These are phyloP conservation scores for Thozetella sp. DNA, from an alignment of 495 filamentous ascomycete genomes.

Conservation along the genomic window DNA sequence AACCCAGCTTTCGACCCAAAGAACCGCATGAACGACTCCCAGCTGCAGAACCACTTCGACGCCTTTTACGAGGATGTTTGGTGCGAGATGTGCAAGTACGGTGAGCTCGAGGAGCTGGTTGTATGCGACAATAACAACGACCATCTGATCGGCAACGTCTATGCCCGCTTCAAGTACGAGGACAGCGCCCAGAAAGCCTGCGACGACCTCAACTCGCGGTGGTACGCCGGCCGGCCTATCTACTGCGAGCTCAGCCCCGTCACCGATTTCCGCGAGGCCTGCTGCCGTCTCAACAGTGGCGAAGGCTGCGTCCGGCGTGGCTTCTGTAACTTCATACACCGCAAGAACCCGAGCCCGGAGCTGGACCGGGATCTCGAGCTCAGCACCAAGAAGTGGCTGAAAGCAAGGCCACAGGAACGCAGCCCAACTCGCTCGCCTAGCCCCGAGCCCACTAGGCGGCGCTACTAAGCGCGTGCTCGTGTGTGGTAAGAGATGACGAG, in stretches of 20 bases:
- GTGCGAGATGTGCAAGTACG: slow-evolving; percentile 98
- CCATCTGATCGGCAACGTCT: slow-evolving; percentile 98
- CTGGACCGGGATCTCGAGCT: slow-evolving; percentile 87
- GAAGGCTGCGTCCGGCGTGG: slow-evolving; percentile 96
- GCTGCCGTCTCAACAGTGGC: slow-evolving; percentile 90
- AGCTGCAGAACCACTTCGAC: slow-evolving; percentile 99
- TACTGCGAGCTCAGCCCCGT: slow-evolving; percentile 98
- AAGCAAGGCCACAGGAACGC: slow-evolving; percentile 81
- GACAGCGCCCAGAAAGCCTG: slow-evolving; percentile 91
- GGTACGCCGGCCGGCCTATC: slow-evolving; percentile 96
- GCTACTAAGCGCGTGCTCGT: slow-evolving; percentile 46
- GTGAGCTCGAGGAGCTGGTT: slow-evolving; percentile 86
- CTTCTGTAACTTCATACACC: slow-evolving; percentile 99
- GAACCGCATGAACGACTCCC: slow-evolving; percentile 90
- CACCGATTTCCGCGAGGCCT: slow-evolving; percentile 97
- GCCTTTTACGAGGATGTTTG: slow-evolving; percentile 99
- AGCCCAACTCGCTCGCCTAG: slow-evolving; percentile 76
- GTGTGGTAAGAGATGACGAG: neutral
- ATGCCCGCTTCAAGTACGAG: slow-evolving; percentile 99
- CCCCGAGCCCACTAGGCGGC: slow-evolving; percentile 73
- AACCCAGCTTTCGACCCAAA: slow-evolving; percentile 98
- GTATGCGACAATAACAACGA: slow-evolving; percentile 98
- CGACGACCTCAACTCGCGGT: slow-evolving; percentile 90
- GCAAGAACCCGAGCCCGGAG: slow-evolving; percentile 89
- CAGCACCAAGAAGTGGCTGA: slow-evolving; percentile 94